Conservation (phyloP, 148 eudicot genomes). For the Camellia granthamiana region DNA sequence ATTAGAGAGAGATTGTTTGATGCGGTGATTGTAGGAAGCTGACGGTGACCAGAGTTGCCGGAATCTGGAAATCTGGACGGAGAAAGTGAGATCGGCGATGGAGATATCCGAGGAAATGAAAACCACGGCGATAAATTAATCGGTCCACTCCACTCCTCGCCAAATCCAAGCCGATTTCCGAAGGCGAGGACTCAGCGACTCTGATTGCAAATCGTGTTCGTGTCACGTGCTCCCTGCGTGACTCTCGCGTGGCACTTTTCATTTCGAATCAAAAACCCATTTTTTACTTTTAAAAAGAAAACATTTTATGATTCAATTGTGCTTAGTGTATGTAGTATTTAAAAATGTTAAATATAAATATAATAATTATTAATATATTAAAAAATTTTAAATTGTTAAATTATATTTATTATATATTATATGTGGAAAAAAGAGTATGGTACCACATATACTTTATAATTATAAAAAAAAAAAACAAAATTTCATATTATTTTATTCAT, state of each 20-base stretch:
- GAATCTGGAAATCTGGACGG: background rate
- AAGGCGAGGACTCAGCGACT: background rate
- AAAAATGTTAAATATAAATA: too few relatives aligned
- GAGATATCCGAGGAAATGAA: slow-evolving; percentile 29
- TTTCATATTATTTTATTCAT: too few relatives aligned
- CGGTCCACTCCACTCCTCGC: slow-evolving; percentile 5
- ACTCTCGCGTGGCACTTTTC: background rate
- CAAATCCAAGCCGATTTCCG: background rate
- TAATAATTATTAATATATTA: too few relatives aligned
- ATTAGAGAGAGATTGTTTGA: background rate
- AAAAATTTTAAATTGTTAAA: too few relatives aligned
- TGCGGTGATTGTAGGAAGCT: background rate
- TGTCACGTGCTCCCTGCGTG: slow-evolving; percentile 21
- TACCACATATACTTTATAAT: too few relatives aligned
- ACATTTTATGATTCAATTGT: too few relatives aligned
- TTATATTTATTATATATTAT: too few relatives aligned
- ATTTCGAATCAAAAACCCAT: too few relatives aligned
- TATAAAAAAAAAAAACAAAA: too few relatives aligned
- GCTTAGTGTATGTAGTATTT: too few relatives aligned
- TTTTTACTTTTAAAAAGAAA: too few relatives aligned
- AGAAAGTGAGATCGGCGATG: slow-evolving; percentile 20
- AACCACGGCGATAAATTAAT: slow-evolving; percentile 14
- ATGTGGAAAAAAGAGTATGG: too few relatives aligned
- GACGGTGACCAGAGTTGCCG: slow-evolving; percentile 16
- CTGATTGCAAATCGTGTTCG: background rate